Base-by-base conservation (phyloP, 176 grass and related monocot genomes). In the Coix lacrymajobi region DNA sequence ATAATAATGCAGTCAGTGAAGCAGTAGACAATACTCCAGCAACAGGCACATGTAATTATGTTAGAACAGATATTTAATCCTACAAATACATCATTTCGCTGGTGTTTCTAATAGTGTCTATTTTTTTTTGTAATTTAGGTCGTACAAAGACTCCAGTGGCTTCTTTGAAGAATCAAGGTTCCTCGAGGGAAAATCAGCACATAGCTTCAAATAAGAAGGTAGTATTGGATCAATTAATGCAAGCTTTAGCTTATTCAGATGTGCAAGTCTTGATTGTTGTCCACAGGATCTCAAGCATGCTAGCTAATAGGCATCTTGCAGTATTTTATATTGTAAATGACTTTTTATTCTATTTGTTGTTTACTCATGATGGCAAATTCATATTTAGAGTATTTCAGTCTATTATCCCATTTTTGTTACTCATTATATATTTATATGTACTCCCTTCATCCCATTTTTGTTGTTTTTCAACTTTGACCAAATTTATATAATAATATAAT, bases 121-220 rank as follows among this genome's bases (percentile, higher is more conserved):
- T 86, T 37, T 24, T 73, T 86, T 37, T 24, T 73, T 36, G 24
- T 66, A 74, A 64, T 86, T 65, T 86, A 86, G 77, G 45, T 43
- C 2, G 0, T 34, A 34, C 66, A 66, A 73, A 37, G 25, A 43
- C 73, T 52, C 79, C 52, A 19, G 40, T 71, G 19, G 54, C 43
- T 71, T 71, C 24, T 38, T 61, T 49, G 49, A 58, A 78, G 66
- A 71, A 25, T 9, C 69, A 61, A 75, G 38, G 19, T 57, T 62
- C 31, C 38, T 5, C 0, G 16, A 2, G 52, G 77, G 64, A 22
- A 88, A 22, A 13, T 14, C 30, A 38, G 17, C 58, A 48, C 9
- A 26, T 40, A 39, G 6, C 61, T 26, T 33, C 57, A 34, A 86
- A 41, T 69, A n/a, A 70, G 51, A 76, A 87, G 71, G 72, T 61